Base-by-base conservation (phyloP, 2,329 filamentous ascomycete species). In the Fusarium acutatum region DNA sequence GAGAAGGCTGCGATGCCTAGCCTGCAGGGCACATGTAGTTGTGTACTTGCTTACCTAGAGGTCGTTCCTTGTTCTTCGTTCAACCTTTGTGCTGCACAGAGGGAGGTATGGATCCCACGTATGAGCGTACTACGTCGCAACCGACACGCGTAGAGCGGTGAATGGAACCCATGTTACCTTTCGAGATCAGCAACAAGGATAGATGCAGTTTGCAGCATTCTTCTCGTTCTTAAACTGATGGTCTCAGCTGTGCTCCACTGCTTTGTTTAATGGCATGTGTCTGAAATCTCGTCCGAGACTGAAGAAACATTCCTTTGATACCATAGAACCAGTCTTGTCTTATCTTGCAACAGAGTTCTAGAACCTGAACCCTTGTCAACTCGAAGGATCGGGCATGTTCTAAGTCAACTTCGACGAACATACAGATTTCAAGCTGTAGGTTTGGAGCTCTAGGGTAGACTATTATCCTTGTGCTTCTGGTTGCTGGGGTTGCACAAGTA, bases 401-500 rank as follows among this genome's bases (percentile, higher is more conserved):
- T n/a, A 50, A 35, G 30, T 58, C 40, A 15, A 47, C 13, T 22
- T 26, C 20, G 24, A 20, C 34, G 20, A 28, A 43, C 49, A 30
- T 24, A 12, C 32, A 44, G 24, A 38, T 53, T 26, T 26, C 30
- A 14, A 14, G 22, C 20, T 26, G 30, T 11, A 12, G 18, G 4
- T n/a, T n/a, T 35, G 6, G 3, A 11, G 6, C 58, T 69, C 30
- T 41, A 69, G 58, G 43, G 65, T 69, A 50, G 17, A 6, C 20
- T 7, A 28, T 5, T 15, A 49, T 30, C 46, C 46, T 30, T 26
- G 46, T 11, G 26, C 18, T 38, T 20, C 34, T 73, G 66, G 71
- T 73, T 73, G 71, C 71, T 53, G 67, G 56, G 71, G 67, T 70
- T 70, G 43, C 71, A 43, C 52, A 54, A 46, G 57, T 60, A 54